A percentile compares a stretch with the other conserved stretches of the same genome.
These are phyloP conservation scores for Flueggea neowawraea DNA, from an alignment of 441 rosid genomes.

Conservation along the genomic window DNA sequence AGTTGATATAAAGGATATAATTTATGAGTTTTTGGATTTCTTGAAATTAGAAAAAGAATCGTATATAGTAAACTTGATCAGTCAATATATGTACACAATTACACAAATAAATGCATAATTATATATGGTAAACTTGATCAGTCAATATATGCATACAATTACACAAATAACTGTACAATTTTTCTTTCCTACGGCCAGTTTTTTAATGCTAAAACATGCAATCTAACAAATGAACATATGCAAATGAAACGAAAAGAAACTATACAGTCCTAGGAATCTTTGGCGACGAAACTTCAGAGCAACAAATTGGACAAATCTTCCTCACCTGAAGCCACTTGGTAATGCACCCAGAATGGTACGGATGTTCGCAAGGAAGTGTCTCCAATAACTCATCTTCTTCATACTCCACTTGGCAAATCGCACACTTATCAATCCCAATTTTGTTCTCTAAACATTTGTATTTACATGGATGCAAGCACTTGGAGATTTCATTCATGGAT, in stretches of 20 bases:
- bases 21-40: too few relatives aligned
- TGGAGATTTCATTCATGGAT: conserved; percentile 31
- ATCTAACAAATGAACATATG: not conserved
- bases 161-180: too few relatives aligned
- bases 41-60: too few relatives aligned
- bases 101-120: too few relatives aligned
- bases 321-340: conserved; percentile 65
- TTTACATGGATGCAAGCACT: conserved; percentile 30
- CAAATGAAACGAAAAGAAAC: not conserved
- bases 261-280: conserved; percentile 1
- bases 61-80: too few relatives aligned
- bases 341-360: conserved; percentile 65
- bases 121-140: too few relatives aligned
- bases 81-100: too few relatives aligned
- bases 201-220: too few relatives aligned
- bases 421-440: conserved; percentile 57
- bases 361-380: conserved; percentile 54
- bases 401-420: conserved; percentile 73
- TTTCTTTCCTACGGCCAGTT: too few relatives aligned
- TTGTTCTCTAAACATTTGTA: conserved; percentile 16
- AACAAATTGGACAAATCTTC: conserved; percentile 80
- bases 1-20: too few relatives aligned
- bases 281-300: conserved; percentile 41
- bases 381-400: conserved; percentile 55
- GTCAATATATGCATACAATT: too few relatives aligned